Conservation (phyloP, 1,284 basidiomycete genomes). For the Cutaneotrichosporon dermatis region DNA sequence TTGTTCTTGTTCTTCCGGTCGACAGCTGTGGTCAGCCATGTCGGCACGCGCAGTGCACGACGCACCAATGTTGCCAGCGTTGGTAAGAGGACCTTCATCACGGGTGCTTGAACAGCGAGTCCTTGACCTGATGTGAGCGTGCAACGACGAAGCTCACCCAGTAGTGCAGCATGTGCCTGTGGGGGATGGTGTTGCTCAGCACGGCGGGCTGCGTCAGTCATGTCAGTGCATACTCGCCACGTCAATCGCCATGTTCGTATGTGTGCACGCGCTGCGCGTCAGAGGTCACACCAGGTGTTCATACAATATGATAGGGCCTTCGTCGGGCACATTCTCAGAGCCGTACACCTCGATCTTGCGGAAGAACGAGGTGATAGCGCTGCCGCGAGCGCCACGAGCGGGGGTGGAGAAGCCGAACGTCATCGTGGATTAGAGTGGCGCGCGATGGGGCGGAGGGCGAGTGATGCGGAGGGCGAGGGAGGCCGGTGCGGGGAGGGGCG, state of each 20-base stretch:
- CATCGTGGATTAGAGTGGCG: slow-evolving; percentile 26
- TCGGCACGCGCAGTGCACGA: neutral
- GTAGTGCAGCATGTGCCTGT: slow-evolving; percentile 64
- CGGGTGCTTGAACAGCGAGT: slow-evolving; percentile 70
- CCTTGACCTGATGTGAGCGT: slow-evolving; percentile 45
- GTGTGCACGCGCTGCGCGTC: slow-evolving; percentile 66
- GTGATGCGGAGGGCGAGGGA: too few species aligned
- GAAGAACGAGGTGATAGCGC: slow-evolving; percentile 79
- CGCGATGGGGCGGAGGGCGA: too few species aligned
- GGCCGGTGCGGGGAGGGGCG: too few species aligned
- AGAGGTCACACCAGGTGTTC: too few species aligned
- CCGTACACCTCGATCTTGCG: slow-evolving; percentile 76
- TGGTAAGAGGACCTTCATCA: slow-evolving; percentile 70
- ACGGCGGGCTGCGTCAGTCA: slow-evolving; percentile 38
- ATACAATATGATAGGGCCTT: slow-evolving; percentile 82
- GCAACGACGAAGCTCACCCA: slow-evolving; percentile 65
- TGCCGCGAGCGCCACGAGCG: slow-evolving; percentile 65
- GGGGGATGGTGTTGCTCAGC: slow-evolving; percentile 44
- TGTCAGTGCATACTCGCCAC: slow-evolving; percentile 53
- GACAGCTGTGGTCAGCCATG: slow-evolving; percentile 57
- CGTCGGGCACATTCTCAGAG: slow-evolving; percentile 72
- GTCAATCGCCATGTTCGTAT: slow-evolving; percentile 92
- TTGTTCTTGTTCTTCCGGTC: slow-evolving; percentile 89
- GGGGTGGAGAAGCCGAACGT: slow-evolving; percentile 58
- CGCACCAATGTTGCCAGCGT: slow-evolving; percentile 75